Conservation (phyloP, 805 yeast genomes). For the Yamadazyma endophytica region DNA sequence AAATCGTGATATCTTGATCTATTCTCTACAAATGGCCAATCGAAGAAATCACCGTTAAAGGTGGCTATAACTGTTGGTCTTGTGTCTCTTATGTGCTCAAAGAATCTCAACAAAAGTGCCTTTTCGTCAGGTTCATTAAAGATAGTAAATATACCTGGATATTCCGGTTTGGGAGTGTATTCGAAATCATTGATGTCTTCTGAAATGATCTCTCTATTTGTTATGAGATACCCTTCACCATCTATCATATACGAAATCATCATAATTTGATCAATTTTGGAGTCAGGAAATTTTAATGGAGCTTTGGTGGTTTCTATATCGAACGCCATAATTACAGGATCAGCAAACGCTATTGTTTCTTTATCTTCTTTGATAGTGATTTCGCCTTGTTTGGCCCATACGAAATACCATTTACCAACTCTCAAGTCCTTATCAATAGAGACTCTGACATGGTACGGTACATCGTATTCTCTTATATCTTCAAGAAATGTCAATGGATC, state of each 20-base stretch:
- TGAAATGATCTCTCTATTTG: slow-evolving; percentile 90
- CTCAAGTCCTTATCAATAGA: slow-evolving; percentile 85
- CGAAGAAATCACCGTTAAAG: slow-evolving; percentile 97
- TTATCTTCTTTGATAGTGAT: slow-evolving; percentile 54
- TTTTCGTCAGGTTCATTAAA: slow-evolving; percentile 88
- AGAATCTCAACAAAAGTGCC: slow-evolving; percentile 68
- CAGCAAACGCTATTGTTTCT: slow-evolving; percentile 89
- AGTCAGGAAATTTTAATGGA: slow-evolving; percentile 93
- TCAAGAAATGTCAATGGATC: slow-evolving; percentile 66
- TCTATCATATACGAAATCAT: slow-evolving; percentile 99
- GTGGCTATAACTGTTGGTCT: slow-evolving; percentile 97
- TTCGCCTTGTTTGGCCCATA: slow-evolving; percentile 57
- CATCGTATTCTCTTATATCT: slow-evolving; percentile 91
- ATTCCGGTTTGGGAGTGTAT: slow-evolving; percentile 96
- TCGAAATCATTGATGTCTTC: slow-evolving; percentile 96
- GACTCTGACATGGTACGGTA: slow-evolving; percentile 93
- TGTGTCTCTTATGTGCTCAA: slow-evolving; percentile 84
- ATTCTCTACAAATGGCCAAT: slow-evolving; percentile 97
- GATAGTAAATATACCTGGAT: slow-evolving; percentile 82
- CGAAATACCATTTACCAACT: slow-evolving; percentile 95
- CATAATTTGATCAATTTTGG: slow-evolving; percentile 88
- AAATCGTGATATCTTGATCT: slow-evolving; percentile 81
- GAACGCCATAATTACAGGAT: slow-evolving; percentile 93
- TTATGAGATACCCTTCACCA: slow-evolving; percentile 91
- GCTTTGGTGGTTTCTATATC: slow-evolving; percentile 98